Percentiles rank a stretch among this genome's conserved stretches.
These are phyloP conservation scores for Bombardia bombarda DNA, from an alignment of 495 filamentous ascomycete genomes.

Conservation along the genomic window DNA sequence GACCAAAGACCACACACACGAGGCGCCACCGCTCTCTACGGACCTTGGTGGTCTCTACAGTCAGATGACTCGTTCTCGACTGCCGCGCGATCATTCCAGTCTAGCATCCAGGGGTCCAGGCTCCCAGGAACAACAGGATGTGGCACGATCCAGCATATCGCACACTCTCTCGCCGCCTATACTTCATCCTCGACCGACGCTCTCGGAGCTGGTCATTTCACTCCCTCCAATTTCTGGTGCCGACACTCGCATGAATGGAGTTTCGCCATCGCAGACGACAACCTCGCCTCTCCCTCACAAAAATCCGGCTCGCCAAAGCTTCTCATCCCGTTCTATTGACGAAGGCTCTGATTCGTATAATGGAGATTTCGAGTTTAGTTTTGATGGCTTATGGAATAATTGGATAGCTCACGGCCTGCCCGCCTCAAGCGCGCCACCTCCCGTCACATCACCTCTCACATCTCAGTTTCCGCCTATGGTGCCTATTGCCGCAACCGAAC, in stretches of 20 bases:
- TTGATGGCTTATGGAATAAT: constrained; percentile 47
- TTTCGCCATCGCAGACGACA: constrained; percentile 3
- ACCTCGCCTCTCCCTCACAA: constrained; percentile 1
- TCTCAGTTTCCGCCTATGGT: constrained; percentile 17
- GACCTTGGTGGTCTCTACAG: constrained; percentile 26
- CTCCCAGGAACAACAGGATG: constrained; percentile 2
- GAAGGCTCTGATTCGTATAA: constrained; percentile 13
- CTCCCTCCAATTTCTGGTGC: constrained; percentile 2
- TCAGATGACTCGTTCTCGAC: constrained; percentile 5
- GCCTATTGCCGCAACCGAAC: constrained; percentile 8
- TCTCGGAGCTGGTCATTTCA: constrained; percentile 12
- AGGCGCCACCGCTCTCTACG: constrained; percentile 30
- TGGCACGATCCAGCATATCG: constrained; percentile 8
- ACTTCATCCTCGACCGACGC: constrained; percentile 11
- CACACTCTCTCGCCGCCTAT: constrained; percentile 10
- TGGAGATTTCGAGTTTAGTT: constrained; percentile 43
- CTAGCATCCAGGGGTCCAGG: constrained; percentile 1
- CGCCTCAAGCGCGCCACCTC: constrained; percentile 7
- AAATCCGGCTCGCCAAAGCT: constrained; percentile 4
- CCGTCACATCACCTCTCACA: constrained; percentile 3
- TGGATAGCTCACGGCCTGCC: constrained; percentile 27
- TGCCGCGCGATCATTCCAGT: constrained; percentile 2
- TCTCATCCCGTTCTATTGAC: constrained; percentile 10
- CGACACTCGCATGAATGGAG: constrained; percentile 15
- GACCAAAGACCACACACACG: constrained; percentile 34